Evolutionary conservation across 352 stramenopile species (phyloP).

Genomic region (Globisporangium paddicum): DNA sequence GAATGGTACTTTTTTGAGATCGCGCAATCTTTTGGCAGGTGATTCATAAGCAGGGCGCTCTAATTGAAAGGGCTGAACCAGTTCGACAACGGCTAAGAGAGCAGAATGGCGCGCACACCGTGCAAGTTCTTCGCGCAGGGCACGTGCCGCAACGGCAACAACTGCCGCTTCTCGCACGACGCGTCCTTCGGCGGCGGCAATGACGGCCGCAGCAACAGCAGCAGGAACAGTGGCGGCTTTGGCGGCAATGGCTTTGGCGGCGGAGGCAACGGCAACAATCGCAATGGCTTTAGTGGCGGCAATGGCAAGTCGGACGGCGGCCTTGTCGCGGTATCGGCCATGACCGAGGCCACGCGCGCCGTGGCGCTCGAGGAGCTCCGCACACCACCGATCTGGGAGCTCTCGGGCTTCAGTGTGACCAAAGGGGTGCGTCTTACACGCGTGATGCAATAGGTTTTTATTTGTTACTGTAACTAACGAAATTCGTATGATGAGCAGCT

Average conservation of each 20-base stretch:
- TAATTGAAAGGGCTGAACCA: too few species aligned
- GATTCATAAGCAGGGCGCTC: too few species aligned
- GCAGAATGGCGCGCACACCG: constrained; percentile 13
- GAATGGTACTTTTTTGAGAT: too few species aligned
- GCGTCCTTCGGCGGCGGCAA: constrained; percentile 15
- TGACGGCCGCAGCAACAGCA: constrained; percentile 9
- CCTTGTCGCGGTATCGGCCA: constrained; percentile 10
- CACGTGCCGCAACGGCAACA: constrained; percentile 63
- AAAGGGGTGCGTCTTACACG: constrained; percentile 46
- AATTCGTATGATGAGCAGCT: too few species aligned
- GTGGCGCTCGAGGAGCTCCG: constrained; percentile 58
- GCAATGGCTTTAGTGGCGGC: constrained; percentile 10
- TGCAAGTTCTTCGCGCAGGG: constrained; percentile 75
- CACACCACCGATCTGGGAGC: constrained; percentile 43
- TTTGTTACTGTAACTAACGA: background rate
- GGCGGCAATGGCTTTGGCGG: constrained; percentile 13
- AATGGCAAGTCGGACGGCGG: constrained; percentile 12
- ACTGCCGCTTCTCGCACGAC: constrained; percentile 63
- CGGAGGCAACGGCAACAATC: constrained; percentile 11
- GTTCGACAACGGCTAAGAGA: too few species aligned
- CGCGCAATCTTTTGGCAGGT: too few species aligned
- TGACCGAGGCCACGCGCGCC: constrained; percentile 44
- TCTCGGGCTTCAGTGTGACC: constrained; percentile 59
- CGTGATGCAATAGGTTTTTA: background rate
- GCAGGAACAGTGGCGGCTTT: constrained; percentile 15